Evolutionary conservation across 345 rosid genomes (phyloP).

Genomic region (Corchorus capsularis): DNA sequence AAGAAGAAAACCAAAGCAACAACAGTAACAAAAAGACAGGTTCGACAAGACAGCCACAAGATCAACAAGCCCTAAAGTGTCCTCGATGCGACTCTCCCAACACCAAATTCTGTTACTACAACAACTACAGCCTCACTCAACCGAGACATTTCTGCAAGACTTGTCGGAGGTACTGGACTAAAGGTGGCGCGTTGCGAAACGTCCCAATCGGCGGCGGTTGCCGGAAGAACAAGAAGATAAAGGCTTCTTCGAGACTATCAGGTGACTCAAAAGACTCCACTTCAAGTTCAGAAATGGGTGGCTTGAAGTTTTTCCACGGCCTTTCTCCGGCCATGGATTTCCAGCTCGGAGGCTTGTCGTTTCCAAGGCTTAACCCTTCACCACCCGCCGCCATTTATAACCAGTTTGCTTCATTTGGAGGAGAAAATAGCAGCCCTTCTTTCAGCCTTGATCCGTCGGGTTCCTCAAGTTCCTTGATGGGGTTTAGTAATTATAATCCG

Average conservation of each 20-base stretch:
- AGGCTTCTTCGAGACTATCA: constrained; percentile 48
- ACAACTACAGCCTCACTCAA: constrained; percentile 88
- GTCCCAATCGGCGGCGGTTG: constrained; percentile 88
- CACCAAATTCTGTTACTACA: constrained; percentile 93
- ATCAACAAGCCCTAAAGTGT: constrained; percentile 47
- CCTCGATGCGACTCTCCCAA: constrained; percentile 86
- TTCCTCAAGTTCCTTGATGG: constrained; percentile 45
- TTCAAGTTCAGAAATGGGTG: constrained; percentile 54
- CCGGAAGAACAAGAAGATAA: constrained; percentile 76
- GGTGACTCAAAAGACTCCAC: constrained; percentile 40
- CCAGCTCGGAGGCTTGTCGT: constrained; percentile 65
- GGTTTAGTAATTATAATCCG: constrained; percentile 48
- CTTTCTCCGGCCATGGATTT: constrained; percentile 73
- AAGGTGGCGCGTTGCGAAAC: constrained; percentile 79
- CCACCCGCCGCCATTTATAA: constrained; percentile 39
- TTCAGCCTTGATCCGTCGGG: constrained; percentile 54
- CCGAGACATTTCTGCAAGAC: constrained; percentile 90
- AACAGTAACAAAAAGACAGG: constrained; percentile 32
- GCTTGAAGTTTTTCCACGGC: constrained; percentile 65
- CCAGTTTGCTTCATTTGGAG: constrained; percentile 51
- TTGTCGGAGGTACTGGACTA: constrained; percentile 87
- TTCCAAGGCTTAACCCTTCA: constrained; percentile 45
- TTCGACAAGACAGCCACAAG: constrained; percentile 36
- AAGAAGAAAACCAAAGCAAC: constrained; percentile 38
- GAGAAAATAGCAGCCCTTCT: constrained; percentile 35